Evolutionary conservation across 345 rosid species (phyloP).

Genomic region (Bretschneidera sinensis): DNA sequence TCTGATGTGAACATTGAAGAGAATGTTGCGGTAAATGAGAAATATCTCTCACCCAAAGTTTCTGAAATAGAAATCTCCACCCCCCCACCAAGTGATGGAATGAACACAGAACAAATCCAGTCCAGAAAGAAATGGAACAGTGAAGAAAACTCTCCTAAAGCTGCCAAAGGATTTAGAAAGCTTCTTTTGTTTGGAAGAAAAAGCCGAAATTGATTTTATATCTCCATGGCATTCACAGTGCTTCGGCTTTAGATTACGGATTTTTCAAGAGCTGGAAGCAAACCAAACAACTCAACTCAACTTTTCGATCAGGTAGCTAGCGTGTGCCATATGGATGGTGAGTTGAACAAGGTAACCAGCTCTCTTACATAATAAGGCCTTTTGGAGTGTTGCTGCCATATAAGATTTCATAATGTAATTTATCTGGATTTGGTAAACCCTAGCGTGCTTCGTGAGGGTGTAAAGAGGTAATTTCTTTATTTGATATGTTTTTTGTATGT

Average conservation of each 20-base stretch:
- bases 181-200: slow-evolving; percentile 82
- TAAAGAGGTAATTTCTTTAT: slow-evolving; percentile 3
- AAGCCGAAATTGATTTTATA: slow-evolving; percentile 16
- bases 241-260: neutral
- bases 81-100: slow-evolving; percentile 45
- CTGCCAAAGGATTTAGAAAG: slow-evolving; percentile 79
- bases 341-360: neutral
- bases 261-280: neutral
- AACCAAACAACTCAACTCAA: slow-evolving; percentile 2
- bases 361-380: neutral
- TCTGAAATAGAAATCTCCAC: slow-evolving; percentile 64
- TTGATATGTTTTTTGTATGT: slow-evolving; percentile 5
- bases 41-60: slow-evolving; percentile 25
- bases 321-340: slow-evolving; percentile 16
- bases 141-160: slow-evolving; percentile 66
- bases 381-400: neutral
- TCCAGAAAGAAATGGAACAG: slow-evolving; percentile 87
- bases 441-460: neutral
- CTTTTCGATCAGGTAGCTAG: neutral
- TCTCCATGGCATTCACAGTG: neutral
- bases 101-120: slow-evolving; percentile 39
- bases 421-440: slow-evolving; percentile 6
- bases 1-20: slow-evolving; percentile 34
- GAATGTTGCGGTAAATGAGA: slow-evolving; percentile 16
- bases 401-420: slow-evolving; percentile 10